Base-by-base conservation (phyloP, 495 filamentous ascomycete genomes). In the Xylaria castorea region DNA sequence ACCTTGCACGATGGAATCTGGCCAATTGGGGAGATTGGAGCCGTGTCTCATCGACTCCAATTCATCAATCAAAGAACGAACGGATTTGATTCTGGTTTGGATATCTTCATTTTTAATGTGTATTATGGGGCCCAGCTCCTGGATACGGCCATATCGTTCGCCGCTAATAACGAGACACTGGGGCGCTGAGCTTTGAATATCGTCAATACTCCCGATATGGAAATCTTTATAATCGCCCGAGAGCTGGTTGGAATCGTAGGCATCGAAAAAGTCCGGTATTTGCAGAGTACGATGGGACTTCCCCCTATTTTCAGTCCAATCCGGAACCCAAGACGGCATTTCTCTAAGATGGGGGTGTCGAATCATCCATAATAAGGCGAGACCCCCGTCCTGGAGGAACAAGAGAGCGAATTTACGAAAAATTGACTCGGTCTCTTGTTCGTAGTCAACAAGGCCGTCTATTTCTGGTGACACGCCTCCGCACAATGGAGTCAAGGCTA, bases 261-360 rank as follows among this genome's bases (percentile, higher is more conserved):
- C 12, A 8, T n/a, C 1, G 18, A 62, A 62, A 40, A 63, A 27
- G 0, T 5, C 20, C 9, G 18, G 36, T 63, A 63, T 27, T 25
- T 40, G 7, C 12, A 3, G 1, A 22, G 14, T 40, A 16, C 5
- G 20, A 40, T 32, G 2, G 3, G 36, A 16, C 38, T n/a, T 63
- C 2, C 11, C 60, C 3, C 1, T 27, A 4, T 16, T 16, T 4
- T 38, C 8, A 14, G 36, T 16, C 60, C 60, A 63, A 61, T 61
- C 34, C 34, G 58, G 58, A 5, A 61, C 58, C 58, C 58, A 61
- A 5, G 58, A 61, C 4, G 60, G 60, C 14, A 42, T 61, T 16
- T 12, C 27, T 25, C 9, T 38, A 20, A 1, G 1, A 7, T 42
- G 36, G 20, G 60, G 60, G 14, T 63, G 38, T 9, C 60, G 60